A percentile compares a stretch with the other conserved stretches of the same genome.
These are phyloP conservation scores for Wickerhamiella australiensis DNA, from an alignment of 805 yeast genomes.

Conservation along the genomic window DNA sequence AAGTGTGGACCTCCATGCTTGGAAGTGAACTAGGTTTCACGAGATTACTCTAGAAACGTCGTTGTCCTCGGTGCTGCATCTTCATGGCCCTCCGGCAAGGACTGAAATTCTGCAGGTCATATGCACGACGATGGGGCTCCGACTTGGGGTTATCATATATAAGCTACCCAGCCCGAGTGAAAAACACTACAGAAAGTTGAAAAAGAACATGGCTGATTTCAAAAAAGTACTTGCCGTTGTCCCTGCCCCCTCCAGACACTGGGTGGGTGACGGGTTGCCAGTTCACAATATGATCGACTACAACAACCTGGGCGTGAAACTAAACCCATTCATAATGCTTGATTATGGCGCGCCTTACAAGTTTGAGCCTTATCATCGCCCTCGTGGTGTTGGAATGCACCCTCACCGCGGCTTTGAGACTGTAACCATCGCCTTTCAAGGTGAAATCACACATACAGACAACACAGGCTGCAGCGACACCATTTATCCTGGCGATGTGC, in stretches of 20 bases:
- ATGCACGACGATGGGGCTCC: not conserved
- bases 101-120: not conserved
- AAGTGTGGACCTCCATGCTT: no score
- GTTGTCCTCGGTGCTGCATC: no score
- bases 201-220: not conserved
- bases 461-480: slow-evolving; percentile 72
- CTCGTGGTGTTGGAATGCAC: slow-evolving; percentile 30
- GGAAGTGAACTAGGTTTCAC: no score
- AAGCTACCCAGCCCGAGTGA: no score
- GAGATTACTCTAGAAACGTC: no score
- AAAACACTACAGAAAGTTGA: no score
- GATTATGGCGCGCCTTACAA: slow-evolving; percentile 15
- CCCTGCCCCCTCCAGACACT: slow-evolving; percentile 27
- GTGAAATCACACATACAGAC: slow-evolving; percentile 67
- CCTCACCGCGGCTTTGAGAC: slow-evolving; percentile 78
- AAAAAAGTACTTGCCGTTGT: slow-evolving; percentile 5
- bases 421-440: slow-evolving; percentile 49
- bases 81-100: not conserved
- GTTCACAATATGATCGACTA: slow-evolving; percentile 13
- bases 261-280: slow-evolving; percentile 16
- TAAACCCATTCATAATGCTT: slow-evolving; percentile 16
- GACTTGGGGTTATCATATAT: no score
- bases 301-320: slow-evolving; percentile 9
- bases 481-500: slow-evolving; percentile 67
- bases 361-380: slow-evolving; percentile 12